Evolutionary conservation across 805 yeast species (phyloP).

Genomic region (Zygoascus biomembranicola): DNA sequence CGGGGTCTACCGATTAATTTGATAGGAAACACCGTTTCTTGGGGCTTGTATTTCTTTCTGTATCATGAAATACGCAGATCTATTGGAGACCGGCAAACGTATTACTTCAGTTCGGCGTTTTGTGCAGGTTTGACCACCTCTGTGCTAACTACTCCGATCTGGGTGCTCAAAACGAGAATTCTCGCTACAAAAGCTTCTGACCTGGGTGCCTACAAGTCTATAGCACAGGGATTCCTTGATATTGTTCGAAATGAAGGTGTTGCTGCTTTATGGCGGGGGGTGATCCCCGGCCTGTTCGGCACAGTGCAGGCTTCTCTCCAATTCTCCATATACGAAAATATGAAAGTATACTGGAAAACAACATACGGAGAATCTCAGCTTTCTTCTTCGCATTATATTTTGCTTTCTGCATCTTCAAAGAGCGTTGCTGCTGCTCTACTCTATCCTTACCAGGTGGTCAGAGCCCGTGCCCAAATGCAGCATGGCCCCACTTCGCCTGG

Average conservation of each 20-base stretch:
- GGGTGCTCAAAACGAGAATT: slow-evolving; percentile 92
- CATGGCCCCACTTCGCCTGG: neutral
- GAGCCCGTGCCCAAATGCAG: slow-evolving; percentile 61
- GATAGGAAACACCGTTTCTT: slow-evolving; percentile 75
- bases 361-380: neutral
- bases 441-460: slow-evolving; percentile 79
- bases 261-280: slow-evolving; percentile 61
- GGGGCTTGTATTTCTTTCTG: slow-evolving; percentile 81
- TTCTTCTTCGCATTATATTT: slow-evolving; percentile 49
- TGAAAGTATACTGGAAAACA: slow-evolving; percentile 37
- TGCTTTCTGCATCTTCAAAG: slow-evolving; percentile 62
- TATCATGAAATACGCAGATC: slow-evolving; percentile 44
- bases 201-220: slow-evolving; percentile 49
- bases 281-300: slow-evolving; percentile 65
- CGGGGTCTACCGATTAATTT: slow-evolving; percentile 77
- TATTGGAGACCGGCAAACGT: slow-evolving; percentile 10
- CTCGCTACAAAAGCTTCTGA: slow-evolving; percentile 40
- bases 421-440: slow-evolving; percentile 55
- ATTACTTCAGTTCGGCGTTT: slow-evolving; percentile 47
- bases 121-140: slow-evolving; percentile 72
- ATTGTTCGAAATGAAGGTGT: slow-evolving; percentile 51
- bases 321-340: slow-evolving; percentile 73
- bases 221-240: slow-evolving; percentile 44
- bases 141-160: slow-evolving; percentile 78
- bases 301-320: slow-evolving; percentile 88